Evolutionary conservation across 225 moss, liverwort and hornwort species (phyloP).

Genomic region (Takakia lepidozioides): DNA sequence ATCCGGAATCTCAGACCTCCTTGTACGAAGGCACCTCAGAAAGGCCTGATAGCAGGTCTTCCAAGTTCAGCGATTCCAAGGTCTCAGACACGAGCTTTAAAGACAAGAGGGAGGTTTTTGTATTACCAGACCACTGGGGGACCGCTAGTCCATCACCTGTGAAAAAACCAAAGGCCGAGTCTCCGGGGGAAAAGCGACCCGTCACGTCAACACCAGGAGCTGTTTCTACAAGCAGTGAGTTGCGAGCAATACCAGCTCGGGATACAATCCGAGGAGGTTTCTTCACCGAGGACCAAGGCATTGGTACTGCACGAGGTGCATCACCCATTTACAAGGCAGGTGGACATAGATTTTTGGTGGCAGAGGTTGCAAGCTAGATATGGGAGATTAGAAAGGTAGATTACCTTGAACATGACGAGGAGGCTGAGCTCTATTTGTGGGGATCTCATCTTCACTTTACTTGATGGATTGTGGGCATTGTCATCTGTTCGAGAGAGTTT

Average conservation of each 20-base stretch:
- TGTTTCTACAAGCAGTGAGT: too few species aligned
- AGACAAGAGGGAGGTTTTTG: conserved; percentile 5
- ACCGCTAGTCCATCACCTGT: conserved; percentile 9
- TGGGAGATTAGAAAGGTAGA: background rate
- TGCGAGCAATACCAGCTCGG: conserved; percentile 5
- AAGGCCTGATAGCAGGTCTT: conserved; percentile 1
- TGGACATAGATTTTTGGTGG: conserved; percentile 10
- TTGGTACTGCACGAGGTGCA: conserved; percentile 46
- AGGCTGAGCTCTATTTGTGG: too few species aligned
- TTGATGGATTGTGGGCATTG: too few species aligned
- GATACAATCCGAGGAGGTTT: conserved; percentile 29
- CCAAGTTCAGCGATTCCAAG: background rate
- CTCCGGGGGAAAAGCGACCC: background rate
- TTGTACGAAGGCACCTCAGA: conserved; percentile 11
- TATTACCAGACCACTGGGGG: conserved; percentile 13
- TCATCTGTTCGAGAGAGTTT: too few species aligned
- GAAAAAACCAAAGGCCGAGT: conserved; percentile 3
- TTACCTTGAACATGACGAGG: too few species aligned
- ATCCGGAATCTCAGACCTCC: conserved; percentile 9
- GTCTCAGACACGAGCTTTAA: background rate
- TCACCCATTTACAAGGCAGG: conserved; percentile 55
- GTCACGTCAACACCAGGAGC: background rate
- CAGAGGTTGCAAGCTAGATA: conserved; percentile 12
- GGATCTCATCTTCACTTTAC: too few species aligned
- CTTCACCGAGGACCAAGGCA: conserved; percentile 55